Evolutionary conservation across 1,284 basidiomycete genomes (phyloP).

Genomic region (Cystobasidium sp.): DNA sequence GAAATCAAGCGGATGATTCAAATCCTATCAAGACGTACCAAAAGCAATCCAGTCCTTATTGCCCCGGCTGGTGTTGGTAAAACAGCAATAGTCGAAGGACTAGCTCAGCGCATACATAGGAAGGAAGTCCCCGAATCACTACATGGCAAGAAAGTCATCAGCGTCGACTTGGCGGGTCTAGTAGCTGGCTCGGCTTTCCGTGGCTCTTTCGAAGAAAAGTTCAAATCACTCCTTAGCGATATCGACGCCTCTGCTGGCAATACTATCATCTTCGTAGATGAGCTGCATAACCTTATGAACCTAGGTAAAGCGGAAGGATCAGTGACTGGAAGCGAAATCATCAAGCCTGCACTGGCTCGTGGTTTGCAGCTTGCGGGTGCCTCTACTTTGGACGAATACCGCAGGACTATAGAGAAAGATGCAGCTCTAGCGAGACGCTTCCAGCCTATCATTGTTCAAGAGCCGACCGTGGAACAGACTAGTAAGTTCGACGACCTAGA

Average conservation of each 20-base stretch:
- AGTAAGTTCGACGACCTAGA: neutral
- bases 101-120: constrained; percentile 83
- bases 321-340: constrained; percentile 89
- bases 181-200: constrained; percentile 86
- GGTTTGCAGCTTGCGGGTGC: constrained; percentile 85
- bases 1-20: constrained; percentile 90
- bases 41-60: constrained; percentile 61
- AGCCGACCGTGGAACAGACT: constrained; percentile 72
- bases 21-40: constrained; percentile 59
- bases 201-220: constrained; percentile 89
- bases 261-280: constrained; percentile 75
- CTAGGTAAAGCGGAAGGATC: constrained; percentile 89
- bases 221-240: constrained; percentile 81
- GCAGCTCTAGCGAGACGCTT: constrained; percentile 87
- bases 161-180: constrained; percentile 71
- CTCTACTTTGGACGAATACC: constrained; percentile 83
- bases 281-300: constrained; percentile 76
- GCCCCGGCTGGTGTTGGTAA: constrained; percentile 71
- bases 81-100: constrained; percentile 88
- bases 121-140: constrained; percentile 92
- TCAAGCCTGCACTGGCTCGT: constrained; percentile 82
- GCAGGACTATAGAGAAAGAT: constrained; percentile 89
- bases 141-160: constrained; percentile 76
- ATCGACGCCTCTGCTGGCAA: constrained; percentile 76
- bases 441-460: constrained; percentile 83